These are phyloP conservation scores for Aschersonia sp. DNA, from an alignment of 2,329 filamentous ascomycete genomes.

Conservation along the genomic window DNA sequence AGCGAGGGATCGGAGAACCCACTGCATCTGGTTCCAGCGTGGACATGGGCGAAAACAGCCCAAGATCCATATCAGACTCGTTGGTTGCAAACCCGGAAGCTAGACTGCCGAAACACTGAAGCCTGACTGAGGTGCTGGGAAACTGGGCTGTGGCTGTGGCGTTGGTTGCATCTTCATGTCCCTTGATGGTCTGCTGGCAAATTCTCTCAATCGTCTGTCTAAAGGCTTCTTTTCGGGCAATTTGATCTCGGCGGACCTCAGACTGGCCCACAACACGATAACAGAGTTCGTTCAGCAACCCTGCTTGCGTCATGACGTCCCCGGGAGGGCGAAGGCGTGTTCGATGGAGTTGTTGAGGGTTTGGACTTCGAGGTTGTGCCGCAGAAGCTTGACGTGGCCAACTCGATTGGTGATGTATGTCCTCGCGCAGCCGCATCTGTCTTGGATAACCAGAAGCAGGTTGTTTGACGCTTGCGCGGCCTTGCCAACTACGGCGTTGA, in stretches of 20 bases:
- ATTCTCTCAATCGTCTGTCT: constrained; percentile 48
- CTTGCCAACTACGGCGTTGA: background rate
- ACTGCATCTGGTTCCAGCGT: constrained; percentile 34
- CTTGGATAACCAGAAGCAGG: background rate
- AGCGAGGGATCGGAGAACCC: constrained; percentile 51
- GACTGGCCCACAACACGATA: constrained; percentile 32
- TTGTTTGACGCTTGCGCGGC: background rate
- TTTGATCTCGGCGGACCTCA: constrained; percentile 49
- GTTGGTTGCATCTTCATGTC: constrained; percentile 30
- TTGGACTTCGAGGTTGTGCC: background rate
- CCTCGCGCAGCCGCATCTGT: background rate
- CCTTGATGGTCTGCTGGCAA: constrained; percentile 43
- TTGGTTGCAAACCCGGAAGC: constrained; percentile 76
- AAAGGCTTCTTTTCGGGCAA: constrained; percentile 58
- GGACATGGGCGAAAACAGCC: constrained; percentile 53
- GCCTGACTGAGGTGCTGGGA: constrained; percentile 39
- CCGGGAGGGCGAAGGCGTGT: constrained; percentile 20
- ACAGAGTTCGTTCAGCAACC: constrained; percentile 34
- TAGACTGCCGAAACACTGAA: constrained; percentile 72
- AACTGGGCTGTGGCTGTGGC: constrained; percentile 26
- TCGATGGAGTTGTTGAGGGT: constrained; percentile 5
- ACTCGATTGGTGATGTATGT: background rate
- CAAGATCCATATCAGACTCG: constrained; percentile 83
- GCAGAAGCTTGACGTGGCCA: background rate
- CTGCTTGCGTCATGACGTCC: constrained; percentile 32